phyloP scores from a whole-genome alignment of 2,329 filamentous ascomycete genomes.

The Ophiostoma tasmaniense region DNA sequence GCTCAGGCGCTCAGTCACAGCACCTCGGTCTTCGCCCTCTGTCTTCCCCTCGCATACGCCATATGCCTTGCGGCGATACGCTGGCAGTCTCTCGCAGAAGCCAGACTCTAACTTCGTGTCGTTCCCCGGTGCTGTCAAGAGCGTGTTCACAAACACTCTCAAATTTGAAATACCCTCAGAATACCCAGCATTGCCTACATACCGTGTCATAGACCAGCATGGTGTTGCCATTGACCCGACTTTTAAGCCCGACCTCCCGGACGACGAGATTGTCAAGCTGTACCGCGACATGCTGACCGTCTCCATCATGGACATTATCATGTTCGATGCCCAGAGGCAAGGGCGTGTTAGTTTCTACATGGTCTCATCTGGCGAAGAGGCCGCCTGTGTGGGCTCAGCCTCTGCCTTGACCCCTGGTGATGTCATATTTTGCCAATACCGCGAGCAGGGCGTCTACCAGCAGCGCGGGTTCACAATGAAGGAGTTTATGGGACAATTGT shows the following conservation, averaged over 20 bases:
- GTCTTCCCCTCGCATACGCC: neutral
- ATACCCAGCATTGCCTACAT: slow-evolving; percentile 74
- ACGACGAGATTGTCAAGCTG: slow-evolving; percentile 51
- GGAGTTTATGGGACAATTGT: slow-evolving; percentile 93
- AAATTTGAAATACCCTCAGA: slow-evolving; percentile 67
- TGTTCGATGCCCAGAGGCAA: slow-evolving; percentile 96
- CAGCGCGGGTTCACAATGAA: slow-evolving; percentile 79
- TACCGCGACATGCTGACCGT: slow-evolving; percentile 59
- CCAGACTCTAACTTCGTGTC: slow-evolving; percentile 49
- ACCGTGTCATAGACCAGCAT: slow-evolving; percentile 83
- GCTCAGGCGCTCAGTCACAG: neutral
- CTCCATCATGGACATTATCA: slow-evolving; percentile 89
- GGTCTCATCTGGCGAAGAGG: slow-evolving; percentile 91
- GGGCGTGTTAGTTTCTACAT: slow-evolving; percentile 96
- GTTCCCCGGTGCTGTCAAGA: slow-evolving; percentile 96
- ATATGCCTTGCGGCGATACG: slow-evolving; percentile 19
- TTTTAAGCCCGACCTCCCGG: slow-evolving; percentile 59
- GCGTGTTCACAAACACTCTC: slow-evolving; percentile 76
- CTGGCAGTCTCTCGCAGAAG: slow-evolving; percentile 46
- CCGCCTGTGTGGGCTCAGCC: slow-evolving; percentile 81
- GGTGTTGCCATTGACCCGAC: slow-evolving; percentile 70
- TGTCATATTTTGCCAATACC: slow-evolving; percentile 88
- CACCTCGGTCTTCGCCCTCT: neutral
- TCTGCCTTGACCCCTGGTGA: slow-evolving; percentile 77
- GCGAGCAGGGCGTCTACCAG: slow-evolving; percentile 84